Evolutionary conservation across 192 early-diverging fungal genomes (phyloP), one percentile per base, ranked within the genome.

Genomic region (Linnemannia zychae): DNA sequence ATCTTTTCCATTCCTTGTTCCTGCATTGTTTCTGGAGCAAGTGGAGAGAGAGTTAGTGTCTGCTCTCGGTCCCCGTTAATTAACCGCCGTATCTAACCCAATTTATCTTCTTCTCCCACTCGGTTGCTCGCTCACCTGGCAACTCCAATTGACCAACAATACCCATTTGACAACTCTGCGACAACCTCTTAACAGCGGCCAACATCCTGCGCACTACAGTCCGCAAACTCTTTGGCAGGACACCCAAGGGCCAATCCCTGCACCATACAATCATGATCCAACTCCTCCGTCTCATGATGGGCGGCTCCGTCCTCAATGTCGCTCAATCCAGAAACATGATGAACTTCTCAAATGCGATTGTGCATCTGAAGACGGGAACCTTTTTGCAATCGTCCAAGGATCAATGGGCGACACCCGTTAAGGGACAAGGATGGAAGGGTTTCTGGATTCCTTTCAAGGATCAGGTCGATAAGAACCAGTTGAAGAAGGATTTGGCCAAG

Each of bases 361-460:
- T 53, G n/a, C 83, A 85, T 66, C 47, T 79, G 52, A 17, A 46
- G 0, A 67, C 74, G 38, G 83, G 83, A 33, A 85, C 83, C 4
- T 76, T 67, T 40, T 44, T 37, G 3, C 83, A 85, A 33, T 69
- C 71, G 11, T 76, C 73, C 37, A 85, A 76, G 50, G 78, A 79
- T 20, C 44, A 85, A 34, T 85, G 83, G 83, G 77, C 83, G 5
- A 75, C 69, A 37, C 79, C 79, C 63, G 83, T 85, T 37, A 50
- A 76, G n/a, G 77, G 83, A 4, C 9, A 79, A 13, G 77, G 83
- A 20, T 85, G 77, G 77, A 52, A 79, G 9, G 83, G 83, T 9
- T 85, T 75, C 77, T 85, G 83, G 83, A 85, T 85, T 24, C 83
- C 83, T 1, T 85, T 78, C 63, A 78, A 68, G 71, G 70, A 85